Base-by-base conservation (phyloP, 2,329 filamentous ascomycete species). In the Onygena corvina region DNA sequence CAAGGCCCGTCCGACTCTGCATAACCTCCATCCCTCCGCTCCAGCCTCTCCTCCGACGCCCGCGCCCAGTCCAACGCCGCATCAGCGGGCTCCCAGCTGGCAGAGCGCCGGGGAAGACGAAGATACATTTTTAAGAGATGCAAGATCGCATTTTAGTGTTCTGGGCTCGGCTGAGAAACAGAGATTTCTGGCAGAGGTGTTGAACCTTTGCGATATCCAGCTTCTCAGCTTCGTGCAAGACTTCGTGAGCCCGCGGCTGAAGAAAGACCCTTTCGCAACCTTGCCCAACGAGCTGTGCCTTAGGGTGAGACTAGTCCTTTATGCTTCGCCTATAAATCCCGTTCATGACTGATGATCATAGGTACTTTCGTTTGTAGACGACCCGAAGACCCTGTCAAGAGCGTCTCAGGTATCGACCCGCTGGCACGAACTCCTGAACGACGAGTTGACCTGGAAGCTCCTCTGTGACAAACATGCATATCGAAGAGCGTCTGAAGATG, bases 381-480 rank as follows among this genome's bases (percentile, higher is more conserved):
- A 98, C 61, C 89, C 92, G 1, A 92, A 89, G 64, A 93, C 93
- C 2, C 75, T 98, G 42, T 90, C 89, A 33, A 79, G 92, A 63
- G 86, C 92, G 47, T 94, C 90, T 3, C 90, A 96, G 65, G 92
- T 98, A n/a, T 98, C 92, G 48, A 81, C 81, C 56, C 79, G 89
- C 64, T 98, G 92, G 92, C 79, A 86, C 54, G 89, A 95, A 66
- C 75, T 98, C 5, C 75, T 98, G 46, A 90, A 84, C 62, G 92
- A 98, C 65, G 92, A 98, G 65, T 89, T 95, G 69, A 94, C 92
- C 1, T 98, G 92, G 92, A 95, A 94, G 71, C 87, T 92, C 53
- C 76, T 98, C 16, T 96, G 90, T 64, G 87, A 93, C 56, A 95
- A 94, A 68, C 90, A 94, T 65, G 88, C 92, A 53, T 98, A 94